Evolutionary conservation across 352 stramenopile species (phyloP).

Genomic region (Globisporangium radiosum): DNA sequence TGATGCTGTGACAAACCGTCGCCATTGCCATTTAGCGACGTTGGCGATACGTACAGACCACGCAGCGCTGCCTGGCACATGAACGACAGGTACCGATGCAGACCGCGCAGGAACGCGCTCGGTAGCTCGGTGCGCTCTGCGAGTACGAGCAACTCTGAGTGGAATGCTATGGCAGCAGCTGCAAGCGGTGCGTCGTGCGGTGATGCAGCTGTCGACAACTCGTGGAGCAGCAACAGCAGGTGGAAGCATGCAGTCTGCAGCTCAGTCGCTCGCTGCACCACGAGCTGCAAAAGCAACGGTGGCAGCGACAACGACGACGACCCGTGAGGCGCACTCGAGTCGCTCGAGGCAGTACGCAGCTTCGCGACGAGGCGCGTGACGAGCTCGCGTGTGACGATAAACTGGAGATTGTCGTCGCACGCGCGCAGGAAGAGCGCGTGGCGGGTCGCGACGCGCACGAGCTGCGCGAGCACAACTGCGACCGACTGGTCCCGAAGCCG

Average conservation of each 20-base stretch:
- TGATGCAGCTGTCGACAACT: slow-evolving; percentile 9
- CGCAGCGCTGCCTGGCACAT: slow-evolving; percentile 45
- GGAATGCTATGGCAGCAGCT: slow-evolving; percentile 27
- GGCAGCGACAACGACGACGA: slow-evolving; percentile 4
- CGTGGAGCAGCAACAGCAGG: slow-evolving; percentile 37
- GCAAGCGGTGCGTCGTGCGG: slow-evolving; percentile 4
- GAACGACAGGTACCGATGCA: slow-evolving; percentile 52
- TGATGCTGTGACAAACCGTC: neutral
- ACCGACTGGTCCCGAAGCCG: slow-evolving; percentile 3
- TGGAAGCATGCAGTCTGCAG: slow-evolving; percentile 40
- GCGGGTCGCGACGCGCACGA: slow-evolving; percentile 29
- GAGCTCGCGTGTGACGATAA: slow-evolving; percentile 47
- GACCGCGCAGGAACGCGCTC: slow-evolving; percentile 23
- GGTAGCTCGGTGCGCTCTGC: slow-evolving; percentile 20
- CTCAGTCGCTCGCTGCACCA: slow-evolving; percentile 27
- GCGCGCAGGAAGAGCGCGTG: slow-evolving; percentile 28
- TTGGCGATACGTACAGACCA: slow-evolving; percentile 16
- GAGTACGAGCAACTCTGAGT: slow-evolving; percentile 31
- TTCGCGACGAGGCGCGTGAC: slow-evolving; percentile 24
- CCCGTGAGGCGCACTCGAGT: neutral
- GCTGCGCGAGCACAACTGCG: slow-evolving; percentile 12
- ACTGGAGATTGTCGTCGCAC: slow-evolving; percentile 59
- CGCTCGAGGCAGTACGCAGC: slow-evolving; percentile 1
- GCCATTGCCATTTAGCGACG: slow-evolving; percentile 7
- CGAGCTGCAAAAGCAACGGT: slow-evolving; percentile 18